A percentile compares a stretch with the other conserved stretches of the same genome.
Evolutionary conservation across 768 basidiomycete species (phyloP).

Genomic region (Collybia mongolica): DNA sequence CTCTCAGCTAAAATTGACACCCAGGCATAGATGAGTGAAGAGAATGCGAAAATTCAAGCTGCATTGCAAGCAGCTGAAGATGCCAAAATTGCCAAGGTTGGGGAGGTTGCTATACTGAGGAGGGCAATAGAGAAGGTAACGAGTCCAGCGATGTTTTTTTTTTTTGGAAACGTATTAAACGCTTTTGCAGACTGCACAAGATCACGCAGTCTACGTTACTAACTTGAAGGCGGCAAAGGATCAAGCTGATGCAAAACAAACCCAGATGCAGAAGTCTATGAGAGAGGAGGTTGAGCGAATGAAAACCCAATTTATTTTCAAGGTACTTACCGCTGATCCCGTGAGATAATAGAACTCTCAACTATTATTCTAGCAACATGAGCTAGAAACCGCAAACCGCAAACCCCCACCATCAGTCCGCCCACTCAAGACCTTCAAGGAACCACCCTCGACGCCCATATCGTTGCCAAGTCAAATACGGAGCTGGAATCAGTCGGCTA

Average conservation of each 20-base stretch:
- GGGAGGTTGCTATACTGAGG: constrained; percentile 68
- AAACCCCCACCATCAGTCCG: constrained; percentile 47
- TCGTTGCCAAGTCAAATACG: constrained; percentile 38
- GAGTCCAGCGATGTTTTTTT: background rate
- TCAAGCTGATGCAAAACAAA: constrained; percentile 55
- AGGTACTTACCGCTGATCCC: constrained; percentile 36
- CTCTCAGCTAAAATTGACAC: constrained; percentile 8
- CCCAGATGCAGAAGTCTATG: constrained; percentile 56
- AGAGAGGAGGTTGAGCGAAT: constrained; percentile 69
- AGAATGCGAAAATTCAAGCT: constrained; percentile 44
- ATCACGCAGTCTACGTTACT: constrained; percentile 55
- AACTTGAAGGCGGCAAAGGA: constrained; percentile 61
- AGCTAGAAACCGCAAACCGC: constrained; percentile 55
- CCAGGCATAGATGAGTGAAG: constrained; percentile 44
- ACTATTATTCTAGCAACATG: constrained; percentile 54
- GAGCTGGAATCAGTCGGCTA: constrained; percentile 27
- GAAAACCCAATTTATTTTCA: constrained; percentile 68
- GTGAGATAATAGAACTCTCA: constrained; percentile 2
- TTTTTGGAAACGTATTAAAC: background rate
- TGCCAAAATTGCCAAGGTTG: constrained; percentile 58
- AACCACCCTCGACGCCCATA: constrained; percentile 38
- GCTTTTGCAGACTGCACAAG: constrained; percentile 46
- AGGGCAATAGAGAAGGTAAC: constrained; percentile 67
- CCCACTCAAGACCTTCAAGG: constrained; percentile 35
- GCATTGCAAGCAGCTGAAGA: constrained; percentile 48